Percentiles rank a stretch among this genome's conserved stretches.
Conservation (phyloP, 805 yeast genomes). For the Jamesozyma jinghongensis region DNA sequence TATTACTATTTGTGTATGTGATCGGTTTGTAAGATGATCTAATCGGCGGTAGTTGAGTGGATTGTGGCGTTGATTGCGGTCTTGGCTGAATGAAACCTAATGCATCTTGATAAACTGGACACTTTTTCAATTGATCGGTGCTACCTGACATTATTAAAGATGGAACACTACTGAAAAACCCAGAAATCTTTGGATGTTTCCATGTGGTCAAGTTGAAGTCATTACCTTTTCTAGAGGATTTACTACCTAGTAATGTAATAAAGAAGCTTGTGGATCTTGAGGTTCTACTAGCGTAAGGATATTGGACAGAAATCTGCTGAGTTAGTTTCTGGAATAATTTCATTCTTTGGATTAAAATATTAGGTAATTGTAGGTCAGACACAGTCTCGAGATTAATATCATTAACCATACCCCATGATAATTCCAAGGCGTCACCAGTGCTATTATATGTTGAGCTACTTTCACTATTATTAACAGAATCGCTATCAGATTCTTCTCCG, state of each 20-base stretch:
- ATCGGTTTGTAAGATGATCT: slow-evolving; percentile 29
- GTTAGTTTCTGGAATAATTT: slow-evolving; percentile 34
- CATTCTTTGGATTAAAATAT: slow-evolving; percentile 34
- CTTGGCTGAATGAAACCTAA: slow-evolving; percentile 25
- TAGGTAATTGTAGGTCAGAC: slow-evolving; percentile 32
- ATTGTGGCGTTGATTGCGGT: slow-evolving; percentile 5
- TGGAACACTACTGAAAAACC: slow-evolving; percentile 28
- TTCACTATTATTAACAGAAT: slow-evolving; percentile 5
- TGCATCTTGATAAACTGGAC: slow-evolving; percentile 33
- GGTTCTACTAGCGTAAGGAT: slow-evolving; percentile 62
- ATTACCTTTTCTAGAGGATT: slow-evolving; percentile 11
- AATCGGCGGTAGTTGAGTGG: slow-evolving; percentile 25
- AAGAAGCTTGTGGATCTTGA: slow-evolving; percentile 45
- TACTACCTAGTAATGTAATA: slow-evolving; percentile 28
- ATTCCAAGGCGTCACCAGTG: slow-evolving; percentile 13
- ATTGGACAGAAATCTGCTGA: slow-evolving; percentile 44
- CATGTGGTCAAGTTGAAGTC: slow-evolving; percentile 7
- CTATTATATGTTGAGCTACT: slow-evolving; percentile 4
- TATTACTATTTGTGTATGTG: slow-evolving; percentile 26
- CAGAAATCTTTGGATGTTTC: slow-evolving; percentile 23
- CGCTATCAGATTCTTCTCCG: slow-evolving; percentile 22
- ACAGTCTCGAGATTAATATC: slow-evolving; percentile 28
- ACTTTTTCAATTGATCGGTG: slow-evolving; percentile 28
- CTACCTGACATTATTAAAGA: slow-evolving; percentile 26
- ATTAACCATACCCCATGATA: slow-evolving; percentile 21